phyloP scores from a whole-genome alignment of 805 yeast species.

The Saccharomycopsis babjevae region DNA sequence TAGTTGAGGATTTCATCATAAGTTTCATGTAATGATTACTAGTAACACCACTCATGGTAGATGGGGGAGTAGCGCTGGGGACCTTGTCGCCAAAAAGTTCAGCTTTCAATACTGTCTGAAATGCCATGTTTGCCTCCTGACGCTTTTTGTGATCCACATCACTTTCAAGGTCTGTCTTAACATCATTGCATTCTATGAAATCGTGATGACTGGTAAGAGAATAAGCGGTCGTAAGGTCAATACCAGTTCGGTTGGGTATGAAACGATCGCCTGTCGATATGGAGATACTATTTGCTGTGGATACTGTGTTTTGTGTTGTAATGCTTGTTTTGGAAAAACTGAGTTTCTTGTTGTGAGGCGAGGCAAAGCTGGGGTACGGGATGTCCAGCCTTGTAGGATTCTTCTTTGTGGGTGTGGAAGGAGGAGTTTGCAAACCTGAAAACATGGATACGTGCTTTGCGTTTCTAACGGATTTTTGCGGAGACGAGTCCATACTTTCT shows the following conservation, averaged over 20 bases:
- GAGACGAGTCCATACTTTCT: not conserved
- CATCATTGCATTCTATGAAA: conserved; percentile 22
- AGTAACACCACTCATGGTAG: conserved; percentile 2
- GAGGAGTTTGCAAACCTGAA: not conserved
- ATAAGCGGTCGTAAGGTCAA: conserved; percentile 81
- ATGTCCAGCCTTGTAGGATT: not conserved
- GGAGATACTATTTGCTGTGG: conserved; percentile 27
- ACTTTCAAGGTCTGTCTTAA: conserved; percentile 30
- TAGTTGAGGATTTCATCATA: not conserved
- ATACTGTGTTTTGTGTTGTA: not conserved
- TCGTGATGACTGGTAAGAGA: conserved; percentile 24
- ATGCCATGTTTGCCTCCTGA: conserved; percentile 79
- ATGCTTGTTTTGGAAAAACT: not conserved
- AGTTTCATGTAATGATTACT: not conserved
- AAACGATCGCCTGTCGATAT: conserved; percentile 53
- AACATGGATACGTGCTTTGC: not conserved
- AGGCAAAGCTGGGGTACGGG: not conserved
- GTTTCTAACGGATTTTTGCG: not conserved
- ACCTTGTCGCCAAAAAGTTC: conserved; percentile 87
- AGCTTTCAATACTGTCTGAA: conserved; percentile 74
- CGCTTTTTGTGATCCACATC: conserved; percentile 62
- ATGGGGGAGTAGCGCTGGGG: conserved; percentile 32
- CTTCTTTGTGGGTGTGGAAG: not conserved
- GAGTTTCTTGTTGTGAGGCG: not conserved
- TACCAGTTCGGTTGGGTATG: conserved; percentile 79